phyloP scores from a whole-genome alignment of 768 basidiomycete species.

The Pleurotus platypus region DNA sequence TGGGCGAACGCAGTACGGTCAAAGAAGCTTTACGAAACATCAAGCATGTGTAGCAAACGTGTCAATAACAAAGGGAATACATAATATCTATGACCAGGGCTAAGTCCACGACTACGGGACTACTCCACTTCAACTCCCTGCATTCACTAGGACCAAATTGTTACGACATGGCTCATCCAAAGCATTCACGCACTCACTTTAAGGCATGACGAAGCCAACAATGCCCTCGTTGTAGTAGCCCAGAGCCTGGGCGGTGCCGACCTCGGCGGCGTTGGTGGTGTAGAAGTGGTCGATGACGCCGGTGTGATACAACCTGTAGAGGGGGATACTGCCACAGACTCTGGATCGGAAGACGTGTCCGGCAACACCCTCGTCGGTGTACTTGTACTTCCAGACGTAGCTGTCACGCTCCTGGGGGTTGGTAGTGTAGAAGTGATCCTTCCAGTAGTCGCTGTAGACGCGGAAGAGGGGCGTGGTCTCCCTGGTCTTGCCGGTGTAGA shows the following conservation, averaged over 20 bases:
- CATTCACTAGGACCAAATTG: no score
- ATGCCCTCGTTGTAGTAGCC: constrained; percentile 2
- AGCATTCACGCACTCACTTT: not conserved
- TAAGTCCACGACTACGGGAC: no score
- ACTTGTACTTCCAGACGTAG: not conserved
- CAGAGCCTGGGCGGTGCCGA: not conserved
- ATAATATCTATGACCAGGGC: no score
- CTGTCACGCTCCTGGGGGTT: constrained; percentile 7
- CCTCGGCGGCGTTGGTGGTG: constrained; percentile 1
- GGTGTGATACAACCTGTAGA: not conserved
- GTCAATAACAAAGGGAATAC: no score
- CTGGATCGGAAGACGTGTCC: constrained; percentile 8
- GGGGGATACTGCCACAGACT: constrained; percentile 2
- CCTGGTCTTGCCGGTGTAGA: constrained; percentile 6
- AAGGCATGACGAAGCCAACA: constrained; percentile 2
- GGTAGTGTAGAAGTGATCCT: constrained; percentile 14
- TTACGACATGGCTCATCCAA: no score
- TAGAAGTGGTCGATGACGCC: constrained; percentile 4
- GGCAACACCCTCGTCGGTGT: constrained; percentile 7
- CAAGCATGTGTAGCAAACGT: no score
- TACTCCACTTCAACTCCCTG: no score
- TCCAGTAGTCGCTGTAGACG: constrained; percentile 8
- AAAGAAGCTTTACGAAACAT: constrained; percentile 47
- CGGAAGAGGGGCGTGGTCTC: constrained; percentile 11
- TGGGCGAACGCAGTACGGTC: constrained; percentile 71